Evolutionary conservation across 345 rosid genomes (phyloP), one percentile per base, ranked within the genome.

Genomic region (Firmiana major): DNA sequence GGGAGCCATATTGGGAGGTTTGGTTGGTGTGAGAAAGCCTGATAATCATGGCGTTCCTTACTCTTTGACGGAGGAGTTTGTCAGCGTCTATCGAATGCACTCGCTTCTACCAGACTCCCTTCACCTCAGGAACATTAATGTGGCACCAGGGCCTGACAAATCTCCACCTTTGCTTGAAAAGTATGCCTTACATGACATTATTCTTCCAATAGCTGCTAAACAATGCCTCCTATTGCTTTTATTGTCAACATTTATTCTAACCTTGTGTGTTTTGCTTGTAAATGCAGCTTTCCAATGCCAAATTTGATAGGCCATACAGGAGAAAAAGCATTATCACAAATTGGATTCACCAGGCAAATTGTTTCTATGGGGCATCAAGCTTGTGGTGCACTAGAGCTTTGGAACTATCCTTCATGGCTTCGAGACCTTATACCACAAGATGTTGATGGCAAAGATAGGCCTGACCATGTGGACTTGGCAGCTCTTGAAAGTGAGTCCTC

Each of bases 291-390:
- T 8, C 70, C 84, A 6, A 63, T 89, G 84, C 63, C 5, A 17
- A 36, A 83, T 21, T 24, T 87, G 77, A 71, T 85, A 51, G 92
- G 94, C 9, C 79, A 42, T 0, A 60, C 75, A 21, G 94, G 94
- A 71, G 90, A 87, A 69, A 68, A 73, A 71, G 58, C 40, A 28
- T 68, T 81, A 48, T 24, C 86, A 22, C 36, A 65, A 54, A 86
- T 87, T 68, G 94, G 92, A 67, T 87, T 87, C 59, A 76, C 71
- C 0, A 71, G 71, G 42, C 79, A 81, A 63, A 75, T 90, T 79
- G 89, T 90, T 1, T 90, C 94, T 63, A 88, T 90, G 94, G 94
- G 94, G 17, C 90, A 90, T 55, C 94, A 90, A 77, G 90, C 92
- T 46, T 38, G 86, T 48, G 94, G 92, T 0, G 90, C 88, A 3